Evolutionary conservation across 176 grass and related monocot genomes (phyloP), one percentile per base, ranked within the genome.

Genomic region (bread wheat (Triticum aestivum)): DNA sequence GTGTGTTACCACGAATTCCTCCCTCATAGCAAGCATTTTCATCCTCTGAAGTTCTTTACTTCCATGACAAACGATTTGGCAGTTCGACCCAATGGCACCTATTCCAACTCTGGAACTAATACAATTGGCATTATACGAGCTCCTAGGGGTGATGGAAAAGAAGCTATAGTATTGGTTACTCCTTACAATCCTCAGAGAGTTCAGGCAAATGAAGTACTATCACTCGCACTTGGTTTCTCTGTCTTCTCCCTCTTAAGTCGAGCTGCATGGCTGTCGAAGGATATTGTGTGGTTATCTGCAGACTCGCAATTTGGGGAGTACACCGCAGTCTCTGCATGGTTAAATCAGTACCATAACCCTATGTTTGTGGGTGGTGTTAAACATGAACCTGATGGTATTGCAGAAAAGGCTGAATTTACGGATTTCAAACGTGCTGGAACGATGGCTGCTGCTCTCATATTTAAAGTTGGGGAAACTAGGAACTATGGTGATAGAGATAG

Each of bases 111-210:
- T 79, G 91, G 89, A 29, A 78, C 91, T 65, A 95, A 93, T 85
- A 88, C 90, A 82, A 34, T 96, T 37, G 96, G 96, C 26, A 91
- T 98, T 81, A 82, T 98, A 79, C 89, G 93, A 65, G 93, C 96
- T 82, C 96, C 96, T 84, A 86, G 90, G 38, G 96, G 96, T 61
- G 96, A 98, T 89, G 96, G 96, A 66, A 98, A 98, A 92, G 96
- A 98, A 86, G 91, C 91, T 84, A 94, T 98, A 84, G 93, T 98
- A 15, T 73, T 98, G 45, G 93, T 98, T 69, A 94, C 89, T 87
- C 96, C 96, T 83, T 98, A 95, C 79, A 92, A 96, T 91, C 92
- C 86, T 80, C 86, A 89, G 65, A 82, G 86, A 45, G 74, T 87
- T 80, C 62, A 85, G 78, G 47, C 74, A 11, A 94, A 84, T 92